Percentiles rank a stretch among this genome's conserved stretches.
These are phyloP conservation scores for Dothideomycetes sp. DNA, from an alignment of 2,329 filamentous ascomycete species.

Conservation along the genomic window DNA sequence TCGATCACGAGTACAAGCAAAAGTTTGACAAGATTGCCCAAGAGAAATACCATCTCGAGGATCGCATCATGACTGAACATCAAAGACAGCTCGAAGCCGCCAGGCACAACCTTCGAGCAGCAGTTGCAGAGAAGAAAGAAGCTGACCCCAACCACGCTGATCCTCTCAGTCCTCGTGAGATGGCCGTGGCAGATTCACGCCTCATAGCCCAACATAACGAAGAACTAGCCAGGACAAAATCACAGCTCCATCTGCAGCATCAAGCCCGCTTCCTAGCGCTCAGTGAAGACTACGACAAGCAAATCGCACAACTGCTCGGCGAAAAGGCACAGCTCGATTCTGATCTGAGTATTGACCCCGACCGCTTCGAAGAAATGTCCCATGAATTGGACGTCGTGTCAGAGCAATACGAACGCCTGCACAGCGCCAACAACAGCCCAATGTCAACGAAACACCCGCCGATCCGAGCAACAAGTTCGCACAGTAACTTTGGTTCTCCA, in stretches of 20 bases:
- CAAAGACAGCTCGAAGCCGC: slow-evolving; percentile 26
- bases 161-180: background rate
- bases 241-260: slow-evolving; percentile 28
- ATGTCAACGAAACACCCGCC: slow-evolving; percentile 1
- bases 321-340: slow-evolving; percentile 24
- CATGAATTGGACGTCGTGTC: slow-evolving; percentile 21
- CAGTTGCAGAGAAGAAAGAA: background rate
- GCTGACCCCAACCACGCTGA: background rate
- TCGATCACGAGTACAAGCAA: slow-evolving; percentile 26
- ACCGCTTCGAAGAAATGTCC: slow-evolving; percentile 25
- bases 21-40: slow-evolving; percentile 24
- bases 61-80: slow-evolving; percentile 23
- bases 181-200: slow-evolving; percentile 22
- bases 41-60: slow-evolving; percentile 25
- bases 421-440: slow-evolving; percentile 13
- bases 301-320: slow-evolving; percentile 23
- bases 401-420: slow-evolving; percentile 19
- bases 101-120: slow-evolving; percentile 23
- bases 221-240: slow-evolving; percentile 26
- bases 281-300: slow-evolving; percentile 27
- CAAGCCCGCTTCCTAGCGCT: slow-evolving; percentile 26
- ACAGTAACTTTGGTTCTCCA: background rate
- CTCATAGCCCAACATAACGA: slow-evolving; percentile 27
- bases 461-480: background rate
- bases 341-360: slow-evolving; percentile 25